Evolutionary conservation across 495 filamentous ascomycete species (phyloP), one percentile per base, ranked within the genome.

Genomic region (Astrocystis sublimbata): DNA sequence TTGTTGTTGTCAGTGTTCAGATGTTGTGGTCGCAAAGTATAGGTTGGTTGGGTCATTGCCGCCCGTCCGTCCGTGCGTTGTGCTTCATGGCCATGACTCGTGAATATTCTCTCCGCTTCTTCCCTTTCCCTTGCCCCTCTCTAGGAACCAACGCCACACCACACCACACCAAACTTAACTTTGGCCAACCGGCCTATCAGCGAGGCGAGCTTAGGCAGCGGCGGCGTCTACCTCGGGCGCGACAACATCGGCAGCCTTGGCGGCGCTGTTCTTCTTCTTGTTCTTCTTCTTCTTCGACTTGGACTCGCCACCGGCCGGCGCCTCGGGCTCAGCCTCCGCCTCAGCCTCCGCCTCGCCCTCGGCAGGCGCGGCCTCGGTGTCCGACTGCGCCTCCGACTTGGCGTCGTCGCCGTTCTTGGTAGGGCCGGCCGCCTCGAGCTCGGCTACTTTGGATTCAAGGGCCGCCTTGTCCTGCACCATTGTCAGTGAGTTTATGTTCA

Each of bases 311-410:
- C 57, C 52, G n/a, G n/a, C 2, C 50, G 33, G 6, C 41, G n/a
- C 31, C 3, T 62, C 60, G 36, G 56, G 17, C 15, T 3, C 49
- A 1, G 60, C 35, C 26, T 56, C 50, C 5, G 56, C 40, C 10
- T 62, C 60, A n/a, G n/a, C 52, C 17, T 58, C 43, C 61, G 50
- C 58, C 41, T 57, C 61, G 17, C 21, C 38, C 8, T 63, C 52
- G n/a, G n/a, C 2, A 58, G 33, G 6, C 41, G n/a, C n/a, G n/a
- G n/a, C 31, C 3, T 62, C 60, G 36, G 56, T 26, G 21, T 3
- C 49, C 1, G 60, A 45, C 26, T 56, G 60, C 5, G 56, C 40
- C 10, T 62, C 60, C 6, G 51, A 46, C 30, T 62, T 62, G 36
- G 50, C 49, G 7, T 62, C 60, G 15, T 55, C 15, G 2, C 28